phyloP scores from a whole-genome alignment of 495 filamentous ascomycete species.

The Hypoxylon intermedium region DNA sequence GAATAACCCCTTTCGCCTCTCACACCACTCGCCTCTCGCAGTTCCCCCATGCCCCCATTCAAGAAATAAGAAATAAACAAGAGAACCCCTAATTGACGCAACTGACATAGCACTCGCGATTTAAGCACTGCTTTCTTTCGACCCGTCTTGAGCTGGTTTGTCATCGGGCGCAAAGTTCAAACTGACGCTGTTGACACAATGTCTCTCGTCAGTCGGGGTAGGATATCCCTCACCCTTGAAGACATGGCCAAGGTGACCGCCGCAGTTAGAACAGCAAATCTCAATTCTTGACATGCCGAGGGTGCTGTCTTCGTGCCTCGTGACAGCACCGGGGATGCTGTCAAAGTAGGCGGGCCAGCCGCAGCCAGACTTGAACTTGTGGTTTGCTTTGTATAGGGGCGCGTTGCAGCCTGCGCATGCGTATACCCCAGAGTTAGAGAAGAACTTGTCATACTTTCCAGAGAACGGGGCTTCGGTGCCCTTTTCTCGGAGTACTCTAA shows the following conservation, averaged over 20 bases:
- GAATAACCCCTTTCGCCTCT: too few species aligned
- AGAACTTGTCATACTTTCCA: constrained; percentile 87
- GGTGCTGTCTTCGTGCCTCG: constrained; percentile 72
- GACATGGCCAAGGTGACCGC: constrained; percentile 94
- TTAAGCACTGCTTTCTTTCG: constrained; percentile 42
- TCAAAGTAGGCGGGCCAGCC: constrained; percentile 99
- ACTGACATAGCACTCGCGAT: background rate
- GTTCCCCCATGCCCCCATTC: too few species aligned
- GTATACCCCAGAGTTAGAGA: constrained; percentile 76
- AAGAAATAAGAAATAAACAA: too few species aligned
- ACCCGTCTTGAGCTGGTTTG: constrained; percentile 46
- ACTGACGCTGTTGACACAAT: constrained; percentile 95
- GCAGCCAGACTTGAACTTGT: constrained; percentile 96
- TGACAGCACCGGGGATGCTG: constrained; percentile 87
- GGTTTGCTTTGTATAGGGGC: constrained; percentile 85
- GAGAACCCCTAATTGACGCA: too few species aligned
- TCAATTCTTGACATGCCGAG: constrained; percentile 89
- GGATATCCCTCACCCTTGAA: constrained; percentile 94
- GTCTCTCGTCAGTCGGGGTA: constrained; percentile 93
- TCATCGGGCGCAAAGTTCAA: constrained; percentile 77
- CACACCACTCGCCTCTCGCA: too few species aligned
- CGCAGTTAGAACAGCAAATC: constrained; percentile 92
- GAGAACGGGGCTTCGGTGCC: constrained; percentile 83
- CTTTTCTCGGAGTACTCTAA: constrained; percentile 87
- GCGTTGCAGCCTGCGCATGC: constrained; percentile 84